Conservation (phyloP, 306 rosid species). For the Hippophae rhamnoides region DNA sequence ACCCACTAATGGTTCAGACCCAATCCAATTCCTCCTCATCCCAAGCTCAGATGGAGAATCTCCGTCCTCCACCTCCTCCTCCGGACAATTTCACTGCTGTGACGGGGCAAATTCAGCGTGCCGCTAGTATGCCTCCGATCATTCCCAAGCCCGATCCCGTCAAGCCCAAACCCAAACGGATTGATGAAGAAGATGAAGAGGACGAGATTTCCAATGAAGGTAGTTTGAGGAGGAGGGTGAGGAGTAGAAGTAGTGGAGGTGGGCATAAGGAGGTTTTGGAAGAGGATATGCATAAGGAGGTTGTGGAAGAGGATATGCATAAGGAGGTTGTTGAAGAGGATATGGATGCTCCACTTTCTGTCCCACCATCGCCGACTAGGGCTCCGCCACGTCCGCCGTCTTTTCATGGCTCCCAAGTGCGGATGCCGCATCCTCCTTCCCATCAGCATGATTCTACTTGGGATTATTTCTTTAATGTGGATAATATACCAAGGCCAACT, state of each 20-base stretch:
- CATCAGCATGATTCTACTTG: slow-evolving; percentile 32
- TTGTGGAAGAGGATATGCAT: slow-evolving; percentile 18
- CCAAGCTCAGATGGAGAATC: slow-evolving; percentile 24
- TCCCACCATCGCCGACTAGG: slow-evolving; percentile 14
- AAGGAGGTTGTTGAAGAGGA: slow-evolving; percentile 21
- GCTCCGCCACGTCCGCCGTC: slow-evolving; percentile 1
- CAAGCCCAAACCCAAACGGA: slow-evolving; percentile 25
- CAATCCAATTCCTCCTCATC: not conserved
- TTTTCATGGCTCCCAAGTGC: slow-evolving; percentile 7
- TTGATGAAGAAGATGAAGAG: slow-evolving; percentile 50
- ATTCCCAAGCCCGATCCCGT: slow-evolving; percentile 18
- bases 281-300: not conserved
- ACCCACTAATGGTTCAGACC: slow-evolving; percentile 19
- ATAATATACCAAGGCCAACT: slow-evolving; percentile 42
- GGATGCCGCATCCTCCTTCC: slow-evolving; percentile 20
- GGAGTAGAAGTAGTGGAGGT: slow-evolving; percentile 31
- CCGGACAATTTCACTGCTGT: slow-evolving; percentile 19
- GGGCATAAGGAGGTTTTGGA: slow-evolving; percentile 7
- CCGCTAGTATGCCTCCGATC: slow-evolving; percentile 67
- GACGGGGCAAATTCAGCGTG: slow-evolving; percentile 36
- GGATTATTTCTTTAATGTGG: slow-evolving; percentile 55
- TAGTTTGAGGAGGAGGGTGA: slow-evolving; percentile 22
- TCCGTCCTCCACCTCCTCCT: slow-evolving; percentile 56
- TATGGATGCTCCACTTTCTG: slow-evolving; percentile 30
- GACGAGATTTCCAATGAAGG: slow-evolving; percentile 37